Conservation (phyloP, 768 basidiomycete genomes). For the Fistulinella prunicolor region DNA sequence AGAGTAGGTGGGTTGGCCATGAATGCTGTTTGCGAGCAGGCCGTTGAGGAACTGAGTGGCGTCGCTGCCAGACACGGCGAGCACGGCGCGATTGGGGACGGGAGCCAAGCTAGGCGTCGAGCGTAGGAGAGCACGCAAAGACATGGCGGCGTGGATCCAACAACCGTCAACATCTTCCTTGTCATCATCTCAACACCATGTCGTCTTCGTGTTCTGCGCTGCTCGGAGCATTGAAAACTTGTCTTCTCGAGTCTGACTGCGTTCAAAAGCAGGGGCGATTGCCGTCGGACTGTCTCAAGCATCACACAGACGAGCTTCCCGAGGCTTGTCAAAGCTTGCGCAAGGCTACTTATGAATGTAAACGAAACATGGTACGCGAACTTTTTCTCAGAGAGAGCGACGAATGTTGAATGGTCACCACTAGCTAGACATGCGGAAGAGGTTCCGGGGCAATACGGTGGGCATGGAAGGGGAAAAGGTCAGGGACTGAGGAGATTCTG, state of each 20-base stretch:
- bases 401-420: background rate
- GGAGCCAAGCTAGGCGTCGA: slow-evolving; percentile 54
- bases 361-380: slow-evolving; percentile 74
- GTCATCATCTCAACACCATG: slow-evolving; percentile 41
- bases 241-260: slow-evolving; percentile 82
- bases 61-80: slow-evolving; percentile 80
- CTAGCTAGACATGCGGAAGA: slow-evolving; percentile 82
- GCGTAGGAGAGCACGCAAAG: slow-evolving; percentile 44
- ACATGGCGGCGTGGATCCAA: slow-evolving; percentile 14
- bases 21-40: slow-evolving; percentile 54
- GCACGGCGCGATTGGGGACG: slow-evolving; percentile 60
- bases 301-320: slow-evolving; percentile 74
- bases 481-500: background rate
- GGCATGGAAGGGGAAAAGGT: slow-evolving; percentile 40
- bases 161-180: slow-evolving; percentile 7
- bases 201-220: slow-evolving; percentile 79
- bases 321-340: slow-evolving; percentile 77
- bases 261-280: slow-evolving; percentile 72
- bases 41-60: slow-evolving; percentile 82
- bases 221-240: slow-evolving; percentile 76
- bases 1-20: slow-evolving; percentile 56
- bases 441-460: slow-evolving; percentile 71
- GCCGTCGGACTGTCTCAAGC: slow-evolving; percentile 82
- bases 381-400: background rate
- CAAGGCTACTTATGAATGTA: slow-evolving; percentile 86